A percentile compares a stretch with the other conserved stretches of the same genome.
phyloP scores from a whole-genome alignment of 495 filamentous ascomycete genomes.

The Xylaria flabelliformis region DNA sequence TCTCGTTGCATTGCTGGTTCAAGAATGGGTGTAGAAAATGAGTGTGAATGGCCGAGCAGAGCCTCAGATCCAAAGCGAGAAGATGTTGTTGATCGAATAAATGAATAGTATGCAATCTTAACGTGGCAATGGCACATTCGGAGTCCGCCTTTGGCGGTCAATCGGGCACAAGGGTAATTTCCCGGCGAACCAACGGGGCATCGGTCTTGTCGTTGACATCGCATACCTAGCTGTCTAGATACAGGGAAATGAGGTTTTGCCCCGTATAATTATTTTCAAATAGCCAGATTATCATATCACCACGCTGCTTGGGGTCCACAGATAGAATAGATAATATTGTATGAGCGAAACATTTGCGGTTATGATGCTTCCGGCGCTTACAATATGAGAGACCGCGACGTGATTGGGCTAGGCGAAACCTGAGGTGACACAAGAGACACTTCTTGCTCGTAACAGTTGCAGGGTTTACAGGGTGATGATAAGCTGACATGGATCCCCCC shows the following conservation, averaged over 20 bases:
- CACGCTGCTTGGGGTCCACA: background rate
- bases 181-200: background rate
- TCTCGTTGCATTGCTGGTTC: conserved; percentile 12
- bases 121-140: conserved; percentile 8
- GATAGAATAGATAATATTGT: background rate
- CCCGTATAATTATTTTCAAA: background rate
- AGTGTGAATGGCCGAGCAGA: conserved; percentile 17
- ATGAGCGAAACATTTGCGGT: background rate
- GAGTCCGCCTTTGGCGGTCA: background rate
- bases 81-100: background rate
- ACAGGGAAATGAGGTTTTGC: background rate
- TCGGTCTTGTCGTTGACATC: background rate
- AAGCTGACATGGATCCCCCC: conserved; percentile 6
- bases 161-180: background rate
- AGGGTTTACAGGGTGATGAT: background rate
- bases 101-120: conserved; percentile 3
- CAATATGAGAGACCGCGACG: background rate
- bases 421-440: conserved; percentile 17
- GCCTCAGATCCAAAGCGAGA: conserved; percentile 8
- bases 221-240: background rate
- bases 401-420: conserved; percentile 12
- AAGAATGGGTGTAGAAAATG: background rate
- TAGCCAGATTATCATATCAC: background rate
- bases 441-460: conserved; percentile 10
- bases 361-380: conserved; percentile 17